Evolutionary conservation across 345 rosid genomes (phyloP), one percentile per base, ranked within the genome.

Genomic region (Melastoma malabathricum): DNA sequence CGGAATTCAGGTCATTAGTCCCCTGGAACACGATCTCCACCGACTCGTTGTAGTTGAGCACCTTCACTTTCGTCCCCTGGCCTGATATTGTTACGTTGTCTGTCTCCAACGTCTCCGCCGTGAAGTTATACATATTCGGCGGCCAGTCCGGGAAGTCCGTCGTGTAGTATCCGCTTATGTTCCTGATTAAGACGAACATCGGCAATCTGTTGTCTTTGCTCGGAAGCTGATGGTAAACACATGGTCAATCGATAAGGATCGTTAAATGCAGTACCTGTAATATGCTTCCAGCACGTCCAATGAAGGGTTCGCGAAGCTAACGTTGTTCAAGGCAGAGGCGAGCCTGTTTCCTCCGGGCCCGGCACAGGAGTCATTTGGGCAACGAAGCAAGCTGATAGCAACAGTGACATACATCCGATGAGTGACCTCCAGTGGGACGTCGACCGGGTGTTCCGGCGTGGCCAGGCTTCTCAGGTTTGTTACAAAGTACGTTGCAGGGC

Each of bases 291-390:
- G 44, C 0, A 73, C 34, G 41, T 72, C 71, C 17, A 61, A 47
- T 2, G 45, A 18, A 0, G 76, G 82, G 19, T 53, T 55, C 3
- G 57, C 65, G 23, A 68, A 77, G 1, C 68, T 61, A 1, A 73
- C 61, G 23, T 73, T 77, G 67, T 73, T 77, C 66, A 77, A 52
- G 41, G 79, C 70, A 0, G 82, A 67, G 15, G 82, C 65, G 51
- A 72, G 58, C 43, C 74, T 50, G 17, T 65, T 61, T 19, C 74
- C 72, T 3, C 58, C 68, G 0, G 71, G 73, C 18, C 73, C 76
- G 17, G 43, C 73, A 14, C 79, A 74, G 19, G 62, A 57, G 19
- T 3, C 44, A 10, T 63, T 63, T 4, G 59, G 59, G 22, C 64
- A 64, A 8, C 0, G 58, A 54, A 64, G 18, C 58, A 59, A 39